These are phyloP conservation scores for Xylaria venustula DNA, from an alignment of 495 filamentous ascomycete genomes.

Conservation along the genomic window DNA sequence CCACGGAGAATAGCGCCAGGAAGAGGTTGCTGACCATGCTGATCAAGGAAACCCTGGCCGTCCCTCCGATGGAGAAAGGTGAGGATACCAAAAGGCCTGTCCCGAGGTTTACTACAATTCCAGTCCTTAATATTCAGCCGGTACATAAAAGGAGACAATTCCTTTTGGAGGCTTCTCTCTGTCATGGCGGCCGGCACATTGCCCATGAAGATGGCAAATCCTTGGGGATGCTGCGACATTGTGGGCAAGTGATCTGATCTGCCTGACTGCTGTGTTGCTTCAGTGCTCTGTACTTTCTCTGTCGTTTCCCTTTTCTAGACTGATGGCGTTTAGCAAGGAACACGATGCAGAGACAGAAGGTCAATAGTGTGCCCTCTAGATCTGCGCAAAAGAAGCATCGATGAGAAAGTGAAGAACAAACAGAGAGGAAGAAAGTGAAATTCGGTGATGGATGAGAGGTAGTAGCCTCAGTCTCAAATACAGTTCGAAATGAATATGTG, in stretches of 20 bases:
- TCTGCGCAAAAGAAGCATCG: too few relatives aligned
- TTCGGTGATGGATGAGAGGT: too few relatives aligned
- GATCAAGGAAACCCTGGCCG: constrained; percentile 37
- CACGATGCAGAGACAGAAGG: too few relatives aligned
- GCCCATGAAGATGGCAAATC: constrained; percentile 42
- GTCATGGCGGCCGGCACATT: constrained; percentile 37
- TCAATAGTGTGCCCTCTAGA: too few relatives aligned
- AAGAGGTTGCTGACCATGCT: constrained; percentile 17
- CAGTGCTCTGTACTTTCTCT: too few relatives aligned
- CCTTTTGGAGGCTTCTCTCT: constrained; percentile 28
- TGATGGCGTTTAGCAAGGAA: too few relatives aligned
- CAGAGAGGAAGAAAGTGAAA: too few relatives aligned
- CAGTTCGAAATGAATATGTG: too few relatives aligned
- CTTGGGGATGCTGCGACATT: constrained; percentile 3
- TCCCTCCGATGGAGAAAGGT: constrained; percentile 37
- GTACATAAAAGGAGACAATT: constrained; percentile 33
- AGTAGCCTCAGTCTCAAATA: too few relatives aligned
- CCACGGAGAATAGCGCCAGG: background rate
- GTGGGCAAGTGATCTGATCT: background rate
- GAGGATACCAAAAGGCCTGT: constrained; percentile 27
- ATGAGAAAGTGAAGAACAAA: too few relatives aligned
- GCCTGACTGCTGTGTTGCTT: background rate
- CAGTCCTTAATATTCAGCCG: constrained; percentile 36
- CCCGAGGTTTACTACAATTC: constrained; percentile 31
- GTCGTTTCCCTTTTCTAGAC: too few relatives aligned